phyloP scores from a whole-genome alignment of 2,329 filamentous ascomycete genomes.

The Colletotrichum lini region DNA sequence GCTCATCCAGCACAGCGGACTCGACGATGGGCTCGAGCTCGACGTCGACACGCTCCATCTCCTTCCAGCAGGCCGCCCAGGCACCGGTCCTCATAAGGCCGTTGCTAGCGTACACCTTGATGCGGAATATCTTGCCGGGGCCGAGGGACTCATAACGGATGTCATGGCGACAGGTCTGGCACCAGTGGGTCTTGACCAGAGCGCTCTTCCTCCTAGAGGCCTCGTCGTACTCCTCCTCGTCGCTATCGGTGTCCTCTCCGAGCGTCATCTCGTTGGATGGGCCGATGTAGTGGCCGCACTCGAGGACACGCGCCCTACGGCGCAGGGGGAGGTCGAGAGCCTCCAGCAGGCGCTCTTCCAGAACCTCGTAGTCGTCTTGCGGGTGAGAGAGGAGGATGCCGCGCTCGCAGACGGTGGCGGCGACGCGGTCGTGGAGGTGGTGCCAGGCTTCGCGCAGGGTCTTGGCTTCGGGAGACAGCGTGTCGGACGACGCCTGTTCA shows the following conservation, averaged over 20 bases:
- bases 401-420: slow-evolving; percentile 80
- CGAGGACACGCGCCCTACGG: slow-evolving; percentile 77
- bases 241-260: slow-evolving; percentile 61
- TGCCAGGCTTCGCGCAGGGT: slow-evolving; percentile 75
- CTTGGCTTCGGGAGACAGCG: slow-evolving; percentile 62
- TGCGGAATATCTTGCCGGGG: slow-evolving; percentile 73
- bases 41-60: slow-evolving; percentile 99
- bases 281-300: slow-evolving; percentile 83
- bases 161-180: slow-evolving; percentile 67
- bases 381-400: slow-evolving; percentile 84
- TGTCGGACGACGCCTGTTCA: slow-evolving; percentile 55
- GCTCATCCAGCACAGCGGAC: slow-evolving; percentile 65
- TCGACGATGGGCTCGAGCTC: slow-evolving; percentile 86
- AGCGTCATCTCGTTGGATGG: slow-evolving; percentile 66
- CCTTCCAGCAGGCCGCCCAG: slow-evolving; percentile 94
- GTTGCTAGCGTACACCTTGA: slow-evolving; percentile 95
- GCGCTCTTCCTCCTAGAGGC: slow-evolving; percentile 39
- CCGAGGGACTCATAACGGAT: slow-evolving; percentile 69
- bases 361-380: slow-evolving; percentile 82
- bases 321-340: slow-evolving; percentile 74
- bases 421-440: slow-evolving; percentile 77
- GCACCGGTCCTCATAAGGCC: slow-evolving; percentile 92
- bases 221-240: slow-evolving; percentile 59
- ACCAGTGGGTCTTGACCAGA: slow-evolving; percentile 66
- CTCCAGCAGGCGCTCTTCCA: slow-evolving; percentile 65